Base-by-base conservation (phyloP, 768 basidiomycete species). In the Naganishia vishniacii region DNA sequence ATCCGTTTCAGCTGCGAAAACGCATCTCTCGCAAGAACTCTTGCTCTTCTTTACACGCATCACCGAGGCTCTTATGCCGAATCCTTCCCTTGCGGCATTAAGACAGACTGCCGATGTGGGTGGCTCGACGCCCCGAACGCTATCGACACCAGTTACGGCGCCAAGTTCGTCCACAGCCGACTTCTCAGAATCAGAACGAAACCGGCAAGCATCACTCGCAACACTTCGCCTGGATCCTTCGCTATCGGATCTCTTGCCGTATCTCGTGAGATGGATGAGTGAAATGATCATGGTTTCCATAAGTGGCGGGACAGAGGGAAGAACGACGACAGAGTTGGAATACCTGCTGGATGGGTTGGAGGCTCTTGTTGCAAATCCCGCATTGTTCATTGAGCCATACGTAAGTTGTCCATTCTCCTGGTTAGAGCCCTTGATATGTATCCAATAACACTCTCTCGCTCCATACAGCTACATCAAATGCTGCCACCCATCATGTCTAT, bases 371-470 rank as follows among this genome's bases (percentile, higher is more conserved):
- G 87, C 88, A 61, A 99, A 98, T 76, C 80, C 82, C 31, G 88
- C 88, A 0, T 80, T 99, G 5, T 97, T 97, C 73, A 85, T 97
- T 25, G 95, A 99, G 77, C 95, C 94, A 46, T 98, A 95, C 74
- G 92, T 95, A 72, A 73, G 89, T 82, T 29, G 25, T 20, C 5
- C 23, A 6, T 4, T 8, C 9, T 28, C 49, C 29, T 11, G 28
- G 49, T 29, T 12, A 16, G 25, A 31, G 28, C 28, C 8, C 23
- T 56, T 9, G 12, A 23, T 6, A 25, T 23, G 34, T 20, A 40
- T 7, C 23, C 11, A 0, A 26, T n/a, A 6, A 1, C 20, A 40
- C 26, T 5, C 1, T 46, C 16, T 11, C 47, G 25, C 13, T 13
- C 12, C 16, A 25, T 20, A 37, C 68, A 97, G 92, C 82, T 98